These are phyloP conservation scores for Elsinoe ampelina DNA, from an alignment of 2,329 filamentous ascomycete species.

Conservation along the genomic window DNA sequence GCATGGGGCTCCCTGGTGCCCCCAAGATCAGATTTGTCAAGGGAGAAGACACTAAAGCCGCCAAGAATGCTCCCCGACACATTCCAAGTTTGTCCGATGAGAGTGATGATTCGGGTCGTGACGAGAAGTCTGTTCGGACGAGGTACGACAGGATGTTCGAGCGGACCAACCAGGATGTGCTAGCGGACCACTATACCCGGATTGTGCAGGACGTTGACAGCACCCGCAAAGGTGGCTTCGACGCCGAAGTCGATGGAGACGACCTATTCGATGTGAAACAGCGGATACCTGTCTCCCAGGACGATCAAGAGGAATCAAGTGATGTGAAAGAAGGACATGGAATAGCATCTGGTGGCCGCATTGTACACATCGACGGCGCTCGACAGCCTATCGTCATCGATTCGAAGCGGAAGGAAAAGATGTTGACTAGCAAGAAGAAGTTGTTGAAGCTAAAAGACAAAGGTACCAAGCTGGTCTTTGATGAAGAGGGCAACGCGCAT, in stretches of 20 bases:
- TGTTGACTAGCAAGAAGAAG: slow-evolving; percentile 89
- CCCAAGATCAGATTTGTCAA: slow-evolving; percentile 91
- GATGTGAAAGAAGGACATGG: slow-evolving; percentile 31
- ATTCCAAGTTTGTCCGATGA: slow-evolving; percentile 47
- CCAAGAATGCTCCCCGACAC: slow-evolving; percentile 71
- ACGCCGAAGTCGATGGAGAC: slow-evolving; percentile 36
- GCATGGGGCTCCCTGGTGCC: slow-evolving; percentile 79
- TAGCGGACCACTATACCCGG: slow-evolving; percentile 89
- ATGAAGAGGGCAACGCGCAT: slow-evolving; percentile 81
- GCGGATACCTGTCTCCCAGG: slow-evolving; percentile 48
- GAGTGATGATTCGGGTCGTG: slow-evolving; percentile 47
- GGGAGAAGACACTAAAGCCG: slow-evolving; percentile 73
- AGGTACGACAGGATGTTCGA: slow-evolving; percentile 99
- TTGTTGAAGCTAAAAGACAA: slow-evolving; percentile 83
- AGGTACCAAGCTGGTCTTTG: slow-evolving; percentile 77
- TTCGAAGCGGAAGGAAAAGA: slow-evolving; percentile 88
- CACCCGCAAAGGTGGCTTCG: slow-evolving; percentile 32
- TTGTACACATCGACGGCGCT: slow-evolving; percentile 57
- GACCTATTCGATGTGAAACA: slow-evolving; percentile 88
- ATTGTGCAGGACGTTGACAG: slow-evolving; percentile 53
- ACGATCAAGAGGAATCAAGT: slow-evolving; percentile 34
- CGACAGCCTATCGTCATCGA: slow-evolving; percentile 71
- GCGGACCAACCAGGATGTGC: slow-evolving; percentile 85
- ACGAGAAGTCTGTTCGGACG: slow-evolving; percentile 58
- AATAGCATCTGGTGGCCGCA: slow-evolving; percentile 40